A percentile compares a stretch with the other conserved stretches of the same genome.
These are phyloP conservation scores for Trichothecium sympodiale DNA, from an alignment of 2,329 filamentous ascomycete genomes.

Conservation along the genomic window DNA sequence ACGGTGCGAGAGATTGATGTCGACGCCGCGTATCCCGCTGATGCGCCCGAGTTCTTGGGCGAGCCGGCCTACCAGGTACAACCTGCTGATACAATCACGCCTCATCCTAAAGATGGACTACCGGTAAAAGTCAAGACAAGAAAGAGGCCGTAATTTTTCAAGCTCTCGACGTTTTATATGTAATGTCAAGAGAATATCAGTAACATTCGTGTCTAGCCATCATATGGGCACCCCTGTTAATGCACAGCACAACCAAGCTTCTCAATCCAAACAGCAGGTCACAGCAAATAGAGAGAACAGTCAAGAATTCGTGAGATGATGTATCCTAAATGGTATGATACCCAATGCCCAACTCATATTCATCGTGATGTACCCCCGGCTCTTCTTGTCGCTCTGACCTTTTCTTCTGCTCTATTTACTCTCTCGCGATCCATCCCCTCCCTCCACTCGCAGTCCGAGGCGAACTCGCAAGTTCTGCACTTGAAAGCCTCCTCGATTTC, in stretches of 20 bases:
- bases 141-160: neutral
- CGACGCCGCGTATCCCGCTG: conserved; percentile 23
- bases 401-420: conserved; percentile 11
- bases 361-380: no score
- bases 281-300: no score
- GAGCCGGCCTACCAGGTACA: conserved; percentile 16
- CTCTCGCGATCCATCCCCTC: conserved; percentile 53
- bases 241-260: no score
- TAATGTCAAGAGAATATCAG: no score
- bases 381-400: neutral
- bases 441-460: conserved; percentile 68
- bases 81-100: conserved; percentile 9
- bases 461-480: conserved; percentile 76
- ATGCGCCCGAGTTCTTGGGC: conserved; percentile 19
- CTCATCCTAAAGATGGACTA: conserved; percentile 12
- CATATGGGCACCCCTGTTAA: no score
- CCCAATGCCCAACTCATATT: no score
- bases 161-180: no score
- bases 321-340: no score
- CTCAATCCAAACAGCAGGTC: no score
- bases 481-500: conserved; percentile 80
- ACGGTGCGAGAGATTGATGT: conserved; percentile 39
- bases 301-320: no score
- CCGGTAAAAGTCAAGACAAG: conserved; percentile 8
- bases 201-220: no score